These are phyloP conservation scores for Takashimella tepidaria DNA, from an alignment of 1,284 basidiomycete genomes.

Conservation along the genomic window DNA sequence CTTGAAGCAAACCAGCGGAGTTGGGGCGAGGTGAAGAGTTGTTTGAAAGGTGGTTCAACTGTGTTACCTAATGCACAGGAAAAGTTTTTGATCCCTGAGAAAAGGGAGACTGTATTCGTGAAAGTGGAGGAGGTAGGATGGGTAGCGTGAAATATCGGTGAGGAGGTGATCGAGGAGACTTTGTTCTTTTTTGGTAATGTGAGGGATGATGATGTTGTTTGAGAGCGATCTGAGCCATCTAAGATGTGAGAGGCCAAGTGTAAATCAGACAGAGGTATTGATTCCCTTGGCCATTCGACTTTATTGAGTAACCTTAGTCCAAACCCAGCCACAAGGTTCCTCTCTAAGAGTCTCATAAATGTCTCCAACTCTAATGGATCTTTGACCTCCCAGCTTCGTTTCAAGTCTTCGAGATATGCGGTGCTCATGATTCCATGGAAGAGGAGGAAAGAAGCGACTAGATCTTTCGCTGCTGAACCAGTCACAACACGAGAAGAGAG, in stretches of 20 bases:
- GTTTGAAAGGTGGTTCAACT: slow-evolving; percentile 20
- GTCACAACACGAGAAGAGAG: slow-evolving; percentile 15
- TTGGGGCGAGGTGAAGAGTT: slow-evolving; percentile 12
- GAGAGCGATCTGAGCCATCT: neutral
- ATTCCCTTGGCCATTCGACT: slow-evolving; percentile 21
- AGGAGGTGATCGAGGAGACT: too few relatives aligned
- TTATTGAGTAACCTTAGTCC: slow-evolving; percentile 22
- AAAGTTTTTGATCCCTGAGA: slow-evolving; percentile 13
- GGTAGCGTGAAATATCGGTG: neutral
- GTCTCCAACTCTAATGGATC: slow-evolving; percentile 12
- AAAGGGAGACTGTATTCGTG: neutral
- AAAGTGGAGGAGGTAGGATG: neutral
- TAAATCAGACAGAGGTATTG: neutral
- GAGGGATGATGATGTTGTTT: neutral
- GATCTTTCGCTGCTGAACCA: slow-evolving; percentile 20
- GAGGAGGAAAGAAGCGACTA: slow-evolving; percentile 17
- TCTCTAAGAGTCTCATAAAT: slow-evolving; percentile 35
- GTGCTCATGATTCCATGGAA: slow-evolving; percentile 7
- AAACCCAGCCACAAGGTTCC: slow-evolving; percentile 38
- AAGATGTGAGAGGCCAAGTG: neutral
- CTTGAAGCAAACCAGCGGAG: slow-evolving; percentile 38
- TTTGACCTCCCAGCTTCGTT: neutral
- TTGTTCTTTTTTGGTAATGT: too few relatives aligned
- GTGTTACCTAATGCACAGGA: slow-evolving; percentile 36
- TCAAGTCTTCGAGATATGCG: neutral